Evolutionary conservation across 1,139 yeast species (phyloP).

Genomic region (Yamadazyma atlantica): DNA sequence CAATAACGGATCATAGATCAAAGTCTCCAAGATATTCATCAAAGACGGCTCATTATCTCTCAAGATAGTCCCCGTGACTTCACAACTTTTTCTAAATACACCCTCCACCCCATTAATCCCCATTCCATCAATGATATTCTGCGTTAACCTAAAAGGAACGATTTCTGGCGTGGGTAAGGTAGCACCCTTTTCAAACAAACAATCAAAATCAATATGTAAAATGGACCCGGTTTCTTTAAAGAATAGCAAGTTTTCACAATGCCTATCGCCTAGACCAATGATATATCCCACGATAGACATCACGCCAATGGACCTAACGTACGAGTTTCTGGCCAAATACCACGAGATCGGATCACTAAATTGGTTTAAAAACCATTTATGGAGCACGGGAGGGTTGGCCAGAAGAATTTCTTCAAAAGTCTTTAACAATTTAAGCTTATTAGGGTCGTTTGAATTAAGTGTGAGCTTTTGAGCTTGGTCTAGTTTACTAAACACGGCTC

Average conservation of each 20-base stretch:
- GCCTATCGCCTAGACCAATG: slow-evolving; percentile 91
- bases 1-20: slow-evolving; percentile 87
- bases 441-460: slow-evolving; percentile 17
- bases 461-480: slow-evolving; percentile 44
- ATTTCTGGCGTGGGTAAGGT: slow-evolving; percentile 79
- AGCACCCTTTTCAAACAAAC: slow-evolving; percentile 84
- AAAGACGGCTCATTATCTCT: slow-evolving; percentile 83
- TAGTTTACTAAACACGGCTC: slow-evolving; percentile 32
- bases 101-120: slow-evolving; percentile 94
- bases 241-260: slow-evolving; percentile 85
- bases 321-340: slow-evolving; percentile 77
- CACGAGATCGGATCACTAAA: slow-evolving; percentile 90
- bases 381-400: slow-evolving; percentile 71
- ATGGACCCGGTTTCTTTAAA: slow-evolving; percentile 75
- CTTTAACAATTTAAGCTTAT: slow-evolving; percentile 18
- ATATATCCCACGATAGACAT: slow-evolving; percentile 98
- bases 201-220: slow-evolving; percentile 94
- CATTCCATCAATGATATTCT: slow-evolving; percentile 85
- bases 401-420: slow-evolving; percentile 32
- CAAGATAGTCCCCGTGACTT: slow-evolving; percentile 73
- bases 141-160: slow-evolving; percentile 91
- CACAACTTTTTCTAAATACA: slow-evolving; percentile 79
- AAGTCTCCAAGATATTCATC: slow-evolving; percentile 89
- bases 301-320: slow-evolving; percentile 82
- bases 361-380: slow-evolving; percentile 83